Base-by-base conservation (phyloP, 2,329 filamentous ascomycete genomes). In the Penicillium fuscoglaucum region DNA sequence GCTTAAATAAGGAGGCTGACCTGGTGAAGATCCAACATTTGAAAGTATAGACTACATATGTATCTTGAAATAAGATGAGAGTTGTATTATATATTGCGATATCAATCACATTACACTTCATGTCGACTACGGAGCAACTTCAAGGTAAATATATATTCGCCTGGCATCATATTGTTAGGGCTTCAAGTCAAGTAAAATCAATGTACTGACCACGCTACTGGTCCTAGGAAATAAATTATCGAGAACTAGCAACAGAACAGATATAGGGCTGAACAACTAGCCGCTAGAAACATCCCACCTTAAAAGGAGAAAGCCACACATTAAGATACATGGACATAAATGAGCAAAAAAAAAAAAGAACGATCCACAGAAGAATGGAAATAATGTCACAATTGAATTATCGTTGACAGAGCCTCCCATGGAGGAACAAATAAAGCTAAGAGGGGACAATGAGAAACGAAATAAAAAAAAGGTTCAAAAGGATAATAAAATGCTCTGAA, bases 1-100 rank as follows among this genome's bases (percentile, higher is more conserved):
- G 57, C 13, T 59, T 68, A 57, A 68, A 66, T 39, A 56, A 60
- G 17, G 66, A 68, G 35, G 66, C 66, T 6, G 64, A 68, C 44
- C 29, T 59, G 10, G 66, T 61, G 4, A 46, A 54, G 3, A 56
- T 66, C 31, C 54, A 59, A 26, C 66, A 58, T 43, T 58, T 68
- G 44, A 66, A 59, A 21, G 12, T 54, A n/a, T 37, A 41, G 28
- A 17, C 9, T 41, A 51, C 5, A 13, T 6, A 13, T 15, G 31
- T 15, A 15, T 7, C 6, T 10, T 45, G 19, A 4, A 39, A n/a
- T 29, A 4, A 15, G 17, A 47, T 13, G 12, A 21, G 28, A 24
- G 1, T 31, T 37, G 13, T 37, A 52, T n/a, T 19, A 4, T 31
- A 19, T 26, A 48, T 24, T 17, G 7, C 5, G 3, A 17, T 24